Conservation (phyloP, 345 rosid species). For the Eucalyptus leucophloia region DNA sequence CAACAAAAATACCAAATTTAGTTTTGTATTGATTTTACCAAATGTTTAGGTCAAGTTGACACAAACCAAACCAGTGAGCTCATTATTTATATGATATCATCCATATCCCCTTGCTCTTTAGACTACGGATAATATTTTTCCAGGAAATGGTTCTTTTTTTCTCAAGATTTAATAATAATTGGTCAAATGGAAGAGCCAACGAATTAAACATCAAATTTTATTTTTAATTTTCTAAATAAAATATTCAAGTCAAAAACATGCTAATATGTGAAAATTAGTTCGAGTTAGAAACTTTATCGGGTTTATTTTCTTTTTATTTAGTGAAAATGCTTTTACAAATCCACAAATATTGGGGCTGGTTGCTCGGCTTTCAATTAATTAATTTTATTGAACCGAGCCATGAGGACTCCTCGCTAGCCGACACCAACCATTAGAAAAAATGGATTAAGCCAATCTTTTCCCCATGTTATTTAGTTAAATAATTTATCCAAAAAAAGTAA, state of each 20-base stretch:
- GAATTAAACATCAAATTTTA: not conserved
- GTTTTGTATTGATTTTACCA: not conserved
- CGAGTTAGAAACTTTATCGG: not conserved
- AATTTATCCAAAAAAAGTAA: not conserved
- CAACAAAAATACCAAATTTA: not conserved
- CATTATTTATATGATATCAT: not conserved
- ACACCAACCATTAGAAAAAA: not conserved
- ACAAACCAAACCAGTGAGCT: not conserved
- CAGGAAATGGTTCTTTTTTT: not conserved
- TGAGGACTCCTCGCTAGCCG: not conserved
- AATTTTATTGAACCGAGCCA: not conserved
- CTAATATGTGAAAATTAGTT: not conserved
- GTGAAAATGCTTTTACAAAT: not conserved
- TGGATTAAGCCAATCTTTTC: not conserved
- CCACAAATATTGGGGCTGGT: not conserved
- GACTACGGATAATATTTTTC: not conserved
- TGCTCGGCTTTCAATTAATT: not conserved
- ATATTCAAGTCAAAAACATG: not conserved
- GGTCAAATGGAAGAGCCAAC: not conserved
- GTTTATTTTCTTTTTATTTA: not conserved
- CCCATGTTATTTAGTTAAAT: not conserved
- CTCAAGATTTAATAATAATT: not conserved
- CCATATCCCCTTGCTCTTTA: not conserved
- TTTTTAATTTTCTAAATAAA: not conserved
- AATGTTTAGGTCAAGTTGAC: not conserved